Evolutionary conservation across 2,329 filamentous ascomycete species (phyloP).

Genomic region (Pseudomassariella vexata): DNA sequence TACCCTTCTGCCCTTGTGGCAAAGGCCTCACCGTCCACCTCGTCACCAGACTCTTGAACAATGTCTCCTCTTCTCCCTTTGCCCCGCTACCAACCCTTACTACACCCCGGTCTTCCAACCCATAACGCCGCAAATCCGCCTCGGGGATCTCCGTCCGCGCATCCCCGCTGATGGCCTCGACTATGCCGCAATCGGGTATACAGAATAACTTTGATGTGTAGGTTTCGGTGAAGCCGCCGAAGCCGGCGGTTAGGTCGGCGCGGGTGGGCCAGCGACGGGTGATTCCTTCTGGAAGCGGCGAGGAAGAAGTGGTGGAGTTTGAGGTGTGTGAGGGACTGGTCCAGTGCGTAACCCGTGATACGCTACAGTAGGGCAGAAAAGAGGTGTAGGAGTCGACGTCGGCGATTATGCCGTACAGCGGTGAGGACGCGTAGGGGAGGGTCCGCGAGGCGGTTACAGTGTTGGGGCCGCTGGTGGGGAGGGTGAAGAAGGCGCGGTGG

Average conservation of each 20-base stretch:
- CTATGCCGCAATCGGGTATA: constrained; percentile 56
- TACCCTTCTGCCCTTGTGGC: constrained; percentile 17
- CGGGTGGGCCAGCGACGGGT: constrained; percentile 60
- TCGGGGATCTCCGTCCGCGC: constrained; percentile 37
- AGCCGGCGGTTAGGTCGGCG: constrained; percentile 79
- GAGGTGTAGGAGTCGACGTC: constrained; percentile 77
- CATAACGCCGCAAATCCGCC: constrained; percentile 23
- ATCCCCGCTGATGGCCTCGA: constrained; percentile 71
- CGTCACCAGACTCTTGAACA: constrained; percentile 66
- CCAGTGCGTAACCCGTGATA: constrained; percentile 71
- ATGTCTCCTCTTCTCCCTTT: constrained; percentile 32
- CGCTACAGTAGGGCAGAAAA: constrained; percentile 90
- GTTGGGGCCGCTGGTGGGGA: constrained; percentile 36
- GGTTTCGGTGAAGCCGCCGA: constrained; percentile 74
- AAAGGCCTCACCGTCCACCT: constrained; percentile 59
- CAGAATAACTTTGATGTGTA: constrained; percentile 80
- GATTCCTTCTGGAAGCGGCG: no score
- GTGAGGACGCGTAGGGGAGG: constrained; percentile 65
- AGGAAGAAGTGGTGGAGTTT: constrained; percentile 6
- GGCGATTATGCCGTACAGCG: constrained; percentile 80
- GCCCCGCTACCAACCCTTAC: neutral
- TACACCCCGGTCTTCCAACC: constrained; percentile 13
- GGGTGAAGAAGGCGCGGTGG: constrained; percentile 6
- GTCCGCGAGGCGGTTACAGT: constrained; percentile 67
- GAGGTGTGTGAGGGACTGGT: constrained; percentile 36